Base-by-base conservation (phyloP, 75 land plant genomes). In the Pseudotsuga menziesii region DNA sequence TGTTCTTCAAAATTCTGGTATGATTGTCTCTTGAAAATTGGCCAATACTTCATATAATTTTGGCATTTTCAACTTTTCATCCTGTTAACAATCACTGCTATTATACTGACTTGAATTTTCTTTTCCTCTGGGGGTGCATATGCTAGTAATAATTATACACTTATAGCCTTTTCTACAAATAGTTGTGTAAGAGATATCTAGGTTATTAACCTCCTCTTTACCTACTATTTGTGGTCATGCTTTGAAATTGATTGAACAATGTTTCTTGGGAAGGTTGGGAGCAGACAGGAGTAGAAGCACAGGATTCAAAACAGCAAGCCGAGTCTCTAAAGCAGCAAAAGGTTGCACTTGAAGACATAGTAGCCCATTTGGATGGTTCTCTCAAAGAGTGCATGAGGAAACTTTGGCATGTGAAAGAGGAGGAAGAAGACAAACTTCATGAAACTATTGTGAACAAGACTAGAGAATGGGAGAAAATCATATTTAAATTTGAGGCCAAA, bases 341-440 rank as follows among this genome's bases (percentile, higher is more conserved):
- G 77, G 84, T 81, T 66, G 83, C 84, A 29, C 82, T 85, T 73
- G 97, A 96, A 59, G 94, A 91, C 58, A 81, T 90, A 5, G 91
- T 90, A 26, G n/a, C 90, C 26, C 97, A 96, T 86, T 81, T 96
- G 72, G 94, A 96, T 87, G 93, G 90, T 44, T 94, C 97, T 58
- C 84, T 96, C 52, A 93, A 93, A 71, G 98, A 96, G 78, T 91
- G 92, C 85, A 88, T 91, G 94, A 79, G 86, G 76, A 89, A 93
- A 84, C 86, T 93, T 54, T 82, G 98, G 44, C 83, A 83, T 75
- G 85, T 86, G 39, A 89, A 89, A 63, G 94, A 96, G 80, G 91
- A 93, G 77, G 79, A 88, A 80, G 97, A 93, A 27, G 91, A 93
- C 44, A 89, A 88, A 17, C 56, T 96, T 79, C 89, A 87, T 63